Evolutionary conservation across 2,329 filamentous ascomycete species (phyloP).

Genomic region (Colletotrichum karsti): DNA sequence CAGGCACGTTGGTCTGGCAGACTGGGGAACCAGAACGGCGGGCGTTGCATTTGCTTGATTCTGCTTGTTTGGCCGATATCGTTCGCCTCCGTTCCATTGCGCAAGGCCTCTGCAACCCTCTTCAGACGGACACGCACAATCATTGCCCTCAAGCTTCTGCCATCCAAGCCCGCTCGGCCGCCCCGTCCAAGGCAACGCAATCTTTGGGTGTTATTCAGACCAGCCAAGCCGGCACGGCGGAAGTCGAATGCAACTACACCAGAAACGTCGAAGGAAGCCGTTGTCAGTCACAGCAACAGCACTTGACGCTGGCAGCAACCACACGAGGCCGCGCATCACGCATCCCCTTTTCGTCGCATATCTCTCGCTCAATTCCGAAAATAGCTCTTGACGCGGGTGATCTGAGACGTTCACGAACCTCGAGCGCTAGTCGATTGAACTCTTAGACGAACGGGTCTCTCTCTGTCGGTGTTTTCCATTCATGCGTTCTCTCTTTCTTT

Average conservation of each 20-base stretch:
- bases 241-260: not conserved
- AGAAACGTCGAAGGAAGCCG: not conserved
- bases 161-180: constrained; percentile 6
- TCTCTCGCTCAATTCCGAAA: constrained; percentile 6
- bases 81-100: not conserved
- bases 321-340: not conserved
- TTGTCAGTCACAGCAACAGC: not conserved
- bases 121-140: constrained; percentile 14
- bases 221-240: not conserved
- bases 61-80: not conserved
- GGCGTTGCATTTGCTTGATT: not conserved
- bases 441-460: constrained; percentile 19
- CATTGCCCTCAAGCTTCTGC: constrained; percentile 17
- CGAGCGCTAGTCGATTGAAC: not conserved
- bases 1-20: not conserved
- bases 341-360: constrained; percentile 10
- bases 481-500: not conserved
- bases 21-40: not conserved
- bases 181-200: not conserved
- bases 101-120: not conserved
- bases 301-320: not conserved
- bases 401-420: constrained; percentile 25
- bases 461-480: not conserved
- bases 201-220: not conserved
- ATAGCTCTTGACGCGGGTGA: constrained; percentile 15